Conservation (phyloP, 192 early-diverging fungal genomes). For the Entophlyctis luteolus region DNA sequence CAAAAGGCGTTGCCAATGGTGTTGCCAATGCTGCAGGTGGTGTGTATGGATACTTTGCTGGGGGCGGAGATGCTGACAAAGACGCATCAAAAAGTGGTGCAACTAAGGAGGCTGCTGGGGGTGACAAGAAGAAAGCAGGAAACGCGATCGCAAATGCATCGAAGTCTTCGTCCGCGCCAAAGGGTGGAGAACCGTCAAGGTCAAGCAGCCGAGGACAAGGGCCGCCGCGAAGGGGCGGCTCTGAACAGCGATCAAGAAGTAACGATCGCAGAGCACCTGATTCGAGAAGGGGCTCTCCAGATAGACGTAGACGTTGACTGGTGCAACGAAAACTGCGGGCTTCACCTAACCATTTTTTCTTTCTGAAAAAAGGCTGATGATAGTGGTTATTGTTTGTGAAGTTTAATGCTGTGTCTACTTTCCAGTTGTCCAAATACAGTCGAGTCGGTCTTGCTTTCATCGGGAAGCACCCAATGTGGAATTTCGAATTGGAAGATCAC, state of each 20-base stretch:
- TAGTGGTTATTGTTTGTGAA: background rate
- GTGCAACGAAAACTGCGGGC: background rate
- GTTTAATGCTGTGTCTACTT: background rate
- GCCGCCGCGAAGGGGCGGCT: background rate
- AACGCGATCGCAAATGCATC: conserved; percentile 14
- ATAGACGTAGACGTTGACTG: background rate
- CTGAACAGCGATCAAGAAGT: background rate
- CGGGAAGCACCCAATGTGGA: background rate
- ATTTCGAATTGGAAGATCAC: background rate
- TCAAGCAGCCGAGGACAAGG: background rate
- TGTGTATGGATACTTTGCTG: conserved; percentile 21
- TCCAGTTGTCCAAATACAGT: background rate
- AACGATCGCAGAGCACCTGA: background rate
- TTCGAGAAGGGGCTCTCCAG: background rate
- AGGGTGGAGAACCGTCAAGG: background rate
- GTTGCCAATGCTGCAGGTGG: background rate
- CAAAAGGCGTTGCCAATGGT: conserved; percentile 13
- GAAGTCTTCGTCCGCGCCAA: no score
- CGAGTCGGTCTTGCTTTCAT: no score
- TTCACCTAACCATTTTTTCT: background rate
- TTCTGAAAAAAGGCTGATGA: background rate
- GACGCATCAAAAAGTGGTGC: background rate
- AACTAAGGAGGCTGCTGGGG: background rate
- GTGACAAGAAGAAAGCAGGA: background rate
- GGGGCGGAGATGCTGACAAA: background rate